Evolutionary conservation across 768 basidiomycete species (phyloP).

Genomic region (Rossbeevera mucosa): DNA sequence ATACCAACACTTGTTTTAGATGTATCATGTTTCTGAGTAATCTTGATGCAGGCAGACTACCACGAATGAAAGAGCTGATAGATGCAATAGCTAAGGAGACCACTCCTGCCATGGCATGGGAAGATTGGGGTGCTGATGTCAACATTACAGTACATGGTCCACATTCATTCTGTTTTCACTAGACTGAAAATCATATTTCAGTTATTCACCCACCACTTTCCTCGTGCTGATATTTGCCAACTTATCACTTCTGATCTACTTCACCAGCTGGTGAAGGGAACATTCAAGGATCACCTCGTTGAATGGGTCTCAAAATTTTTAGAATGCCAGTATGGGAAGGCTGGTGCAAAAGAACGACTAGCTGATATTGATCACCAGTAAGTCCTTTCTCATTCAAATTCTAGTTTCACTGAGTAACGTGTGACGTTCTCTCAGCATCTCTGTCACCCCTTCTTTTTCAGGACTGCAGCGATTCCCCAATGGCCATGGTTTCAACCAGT

Average conservation of each 20-base stretch:
- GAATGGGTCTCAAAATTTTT: constrained; percentile 30
- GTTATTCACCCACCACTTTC: too few relatives aligned
- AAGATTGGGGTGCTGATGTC: too few relatives aligned
- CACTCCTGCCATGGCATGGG: too few relatives aligned
- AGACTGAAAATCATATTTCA: too few relatives aligned
- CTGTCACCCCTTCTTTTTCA: background rate
- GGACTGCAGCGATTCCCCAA: background rate
- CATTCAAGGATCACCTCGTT: constrained; percentile 22
- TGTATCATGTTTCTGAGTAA: too few relatives aligned
- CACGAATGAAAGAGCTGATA: too few relatives aligned
- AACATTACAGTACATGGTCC: too few relatives aligned
- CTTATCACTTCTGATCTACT: constrained; percentile 28
- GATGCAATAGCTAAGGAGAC: too few relatives aligned
- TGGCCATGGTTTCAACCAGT: background rate
- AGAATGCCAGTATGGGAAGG: background rate
- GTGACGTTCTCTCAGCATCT: background rate
- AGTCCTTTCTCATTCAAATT: background rate
- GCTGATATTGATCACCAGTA: constrained; percentile 32
- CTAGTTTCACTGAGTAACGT: too few relatives aligned
- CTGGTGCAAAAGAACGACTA: constrained; percentile 14
- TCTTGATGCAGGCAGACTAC: too few relatives aligned
- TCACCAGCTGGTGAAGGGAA: constrained; percentile 32
- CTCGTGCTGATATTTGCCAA: constrained; percentile 31
- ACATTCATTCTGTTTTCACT: too few relatives aligned
- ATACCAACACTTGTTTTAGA: too few relatives aligned